These are phyloP conservation scores for Mortierella sp. DNA, from an alignment of 371 early-diverging fungal genomes.

Conservation along the genomic window DNA sequence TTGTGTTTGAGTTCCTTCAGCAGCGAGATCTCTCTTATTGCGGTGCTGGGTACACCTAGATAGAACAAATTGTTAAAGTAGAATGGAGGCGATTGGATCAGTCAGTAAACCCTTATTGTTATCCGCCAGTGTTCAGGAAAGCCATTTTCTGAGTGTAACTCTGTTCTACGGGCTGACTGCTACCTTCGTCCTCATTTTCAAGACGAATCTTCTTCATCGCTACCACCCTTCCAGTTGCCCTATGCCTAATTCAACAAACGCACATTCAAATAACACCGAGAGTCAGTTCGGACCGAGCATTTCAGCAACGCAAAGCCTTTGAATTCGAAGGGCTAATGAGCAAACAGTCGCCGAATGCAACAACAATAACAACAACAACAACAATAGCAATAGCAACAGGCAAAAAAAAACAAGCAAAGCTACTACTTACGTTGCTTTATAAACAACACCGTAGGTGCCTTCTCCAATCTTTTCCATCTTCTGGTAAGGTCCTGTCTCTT, in stretches of 20 bases:
- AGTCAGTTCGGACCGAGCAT: not conserved
- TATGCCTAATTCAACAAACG: slow-evolving; percentile 59
- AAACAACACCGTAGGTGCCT: slow-evolving; percentile 98
- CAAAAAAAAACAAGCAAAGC: not conserved
- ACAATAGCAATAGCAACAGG: slow-evolving; percentile 53
- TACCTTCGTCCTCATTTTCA: slow-evolving; percentile 93
- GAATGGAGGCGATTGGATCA: not conserved
- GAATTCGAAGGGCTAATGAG: too few species aligned
- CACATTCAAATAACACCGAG: slow-evolving; percentile 23
- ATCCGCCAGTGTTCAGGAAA: not conserved
- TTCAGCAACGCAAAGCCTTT: not conserved
- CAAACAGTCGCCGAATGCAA: not conserved
- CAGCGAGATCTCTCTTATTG: slow-evolving; percentile 97
- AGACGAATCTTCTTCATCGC: slow-evolving; percentile 97
- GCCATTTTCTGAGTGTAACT: not conserved
- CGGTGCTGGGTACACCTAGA: slow-evolving; percentile 86
- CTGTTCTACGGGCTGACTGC: not conserved
- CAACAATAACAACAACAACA: slow-evolving; percentile 58
- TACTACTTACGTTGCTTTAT: slow-evolving; percentile 78
- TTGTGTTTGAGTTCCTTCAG: slow-evolving; percentile 96
- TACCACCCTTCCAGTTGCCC: slow-evolving; percentile 82
- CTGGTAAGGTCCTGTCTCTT: slow-evolving; percentile 65
- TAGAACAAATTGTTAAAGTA: too few species aligned
- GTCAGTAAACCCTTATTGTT: not conserved
- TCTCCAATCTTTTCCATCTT: slow-evolving; percentile 97